Conservation (phyloP, 768 basidiomycete genomes). For the Psilocybe azurescens region DNA sequence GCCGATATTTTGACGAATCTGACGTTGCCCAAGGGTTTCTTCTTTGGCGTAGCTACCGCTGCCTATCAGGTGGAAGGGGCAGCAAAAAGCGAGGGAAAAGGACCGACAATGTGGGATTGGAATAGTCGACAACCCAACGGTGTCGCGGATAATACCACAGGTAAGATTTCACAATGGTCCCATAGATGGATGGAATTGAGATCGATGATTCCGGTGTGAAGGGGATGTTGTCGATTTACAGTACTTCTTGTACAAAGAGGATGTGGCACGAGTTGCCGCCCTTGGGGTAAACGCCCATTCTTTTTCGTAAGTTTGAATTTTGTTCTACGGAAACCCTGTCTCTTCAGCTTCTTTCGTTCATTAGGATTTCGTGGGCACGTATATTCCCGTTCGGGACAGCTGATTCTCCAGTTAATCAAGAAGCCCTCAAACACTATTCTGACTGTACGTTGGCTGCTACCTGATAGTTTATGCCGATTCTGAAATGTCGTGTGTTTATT, state of each 20-base stretch:
- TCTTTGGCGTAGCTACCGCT: constrained; percentile 57
- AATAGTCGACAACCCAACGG: constrained; percentile 48
- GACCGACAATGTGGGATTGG: constrained; percentile 56
- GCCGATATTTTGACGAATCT: constrained; percentile 47
- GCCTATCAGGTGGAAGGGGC: constrained; percentile 62
- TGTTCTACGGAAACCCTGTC: too few species aligned
- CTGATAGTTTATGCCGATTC: not conserved
- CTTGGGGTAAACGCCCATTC: constrained; percentile 58
- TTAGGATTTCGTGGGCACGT: constrained; percentile 55
- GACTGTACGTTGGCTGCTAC: constrained; percentile 35
- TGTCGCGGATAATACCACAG: constrained; percentile 49
- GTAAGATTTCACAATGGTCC: constrained; percentile 21
- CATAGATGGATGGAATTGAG: not conserved
- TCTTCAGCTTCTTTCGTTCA: not conserved
- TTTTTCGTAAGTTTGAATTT: constrained; percentile 43
- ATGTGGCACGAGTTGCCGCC: constrained; percentile 52
- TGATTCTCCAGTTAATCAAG: constrained; percentile 54
- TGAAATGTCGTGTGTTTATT: not conserved
- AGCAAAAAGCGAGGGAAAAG: constrained; percentile 53
- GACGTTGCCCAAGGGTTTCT: constrained; percentile 51
- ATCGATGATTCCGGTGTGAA: constrained; percentile 17
- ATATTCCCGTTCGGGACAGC: constrained; percentile 55
- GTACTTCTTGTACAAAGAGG: constrained; percentile 59
- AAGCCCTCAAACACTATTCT: constrained; percentile 49
- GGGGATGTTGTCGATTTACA: constrained; percentile 54